These are phyloP conservation scores for Rhizopogon salebrosus DNA, from an alignment of 768 basidiomycete genomes.

Conservation along the genomic window DNA sequence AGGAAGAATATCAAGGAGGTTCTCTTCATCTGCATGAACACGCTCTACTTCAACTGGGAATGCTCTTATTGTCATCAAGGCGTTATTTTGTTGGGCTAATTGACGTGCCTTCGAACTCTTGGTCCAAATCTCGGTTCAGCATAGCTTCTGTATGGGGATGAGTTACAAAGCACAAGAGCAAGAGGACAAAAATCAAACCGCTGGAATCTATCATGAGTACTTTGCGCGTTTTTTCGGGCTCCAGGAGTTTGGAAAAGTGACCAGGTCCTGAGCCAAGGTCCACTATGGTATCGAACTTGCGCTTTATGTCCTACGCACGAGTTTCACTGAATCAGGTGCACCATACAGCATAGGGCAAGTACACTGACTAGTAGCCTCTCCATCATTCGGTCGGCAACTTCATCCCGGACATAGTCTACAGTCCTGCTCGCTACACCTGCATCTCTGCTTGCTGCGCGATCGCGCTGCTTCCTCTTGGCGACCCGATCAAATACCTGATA, in stretches of 20 bases:
- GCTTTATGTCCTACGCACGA: constrained; percentile 76
- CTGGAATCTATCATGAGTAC: constrained; percentile 85
- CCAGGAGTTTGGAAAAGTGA: constrained; percentile 83
- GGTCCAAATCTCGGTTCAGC: constrained; percentile 72
- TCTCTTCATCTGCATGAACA: constrained; percentile 80
- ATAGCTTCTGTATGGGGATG: constrained; percentile 45
- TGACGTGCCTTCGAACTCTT: constrained; percentile 71
- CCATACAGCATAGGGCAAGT: constrained; percentile 4
- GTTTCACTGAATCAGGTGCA: constrained; percentile 4
- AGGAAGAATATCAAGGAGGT: constrained; percentile 57
- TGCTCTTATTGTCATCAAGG: not conserved
- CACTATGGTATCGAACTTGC: constrained; percentile 70
- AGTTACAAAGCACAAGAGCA: constrained; percentile 1
- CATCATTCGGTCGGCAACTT: constrained; percentile 86
- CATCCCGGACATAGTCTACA: constrained; percentile 89
- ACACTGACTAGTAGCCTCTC: constrained; percentile 76
- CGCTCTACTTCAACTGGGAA: constrained; percentile 70
- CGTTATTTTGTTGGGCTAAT: not conserved
- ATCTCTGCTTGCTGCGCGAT: constrained; percentile 59
- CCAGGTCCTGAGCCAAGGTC: constrained; percentile 92
- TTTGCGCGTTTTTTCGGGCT: constrained; percentile 59
- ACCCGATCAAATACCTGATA: constrained; percentile 86
- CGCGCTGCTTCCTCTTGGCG: constrained; percentile 72
- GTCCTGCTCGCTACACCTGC: constrained; percentile 59
- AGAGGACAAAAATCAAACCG: constrained; percentile 41